Conservation (phyloP, 1,284 basidiomycete genomes). For the Ustilago xerochloae region DNA sequence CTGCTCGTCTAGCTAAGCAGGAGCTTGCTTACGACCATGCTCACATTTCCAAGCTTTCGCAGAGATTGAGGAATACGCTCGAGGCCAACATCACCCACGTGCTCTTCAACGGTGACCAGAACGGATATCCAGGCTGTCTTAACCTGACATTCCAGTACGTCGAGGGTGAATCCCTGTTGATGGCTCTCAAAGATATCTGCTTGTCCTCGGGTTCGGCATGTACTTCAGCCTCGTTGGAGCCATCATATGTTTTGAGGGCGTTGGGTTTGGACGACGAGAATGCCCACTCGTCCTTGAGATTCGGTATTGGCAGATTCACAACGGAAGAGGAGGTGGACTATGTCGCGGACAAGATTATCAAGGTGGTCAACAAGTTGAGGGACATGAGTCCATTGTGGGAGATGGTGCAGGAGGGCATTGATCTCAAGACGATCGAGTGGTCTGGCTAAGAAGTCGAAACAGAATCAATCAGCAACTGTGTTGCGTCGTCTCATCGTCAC, state of each 20-base stretch:
- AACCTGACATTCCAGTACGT: constrained; percentile 97
- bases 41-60: constrained; percentile 80
- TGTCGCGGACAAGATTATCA: constrained; percentile 87
- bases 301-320: constrained; percentile 97
- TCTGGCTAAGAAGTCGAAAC: constrained; percentile 69
- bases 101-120: constrained; percentile 89
- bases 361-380: constrained; percentile 80
- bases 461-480: too few species aligned
- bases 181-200: constrained; percentile 98
- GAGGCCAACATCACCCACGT: constrained; percentile 87
- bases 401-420: constrained; percentile 77
- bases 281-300: constrained; percentile 97
- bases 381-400: constrained; percentile 74
- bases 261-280: constrained; percentile 94
- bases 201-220: constrained; percentile 98
- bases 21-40: constrained; percentile 91
- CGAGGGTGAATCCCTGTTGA: constrained; percentile 94
- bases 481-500: too few species aligned
- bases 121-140: constrained; percentile 77
- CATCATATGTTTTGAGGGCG: constrained; percentile 96
- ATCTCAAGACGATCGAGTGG: constrained; percentile 93
- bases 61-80: constrained; percentile 85
- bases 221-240: constrained; percentile 97
- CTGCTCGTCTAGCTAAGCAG: constrained; percentile 86
- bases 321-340: constrained; percentile 97